phyloP scores from a whole-genome alignment of 139 green algal species.

The Trebouxia sp. region DNA sequence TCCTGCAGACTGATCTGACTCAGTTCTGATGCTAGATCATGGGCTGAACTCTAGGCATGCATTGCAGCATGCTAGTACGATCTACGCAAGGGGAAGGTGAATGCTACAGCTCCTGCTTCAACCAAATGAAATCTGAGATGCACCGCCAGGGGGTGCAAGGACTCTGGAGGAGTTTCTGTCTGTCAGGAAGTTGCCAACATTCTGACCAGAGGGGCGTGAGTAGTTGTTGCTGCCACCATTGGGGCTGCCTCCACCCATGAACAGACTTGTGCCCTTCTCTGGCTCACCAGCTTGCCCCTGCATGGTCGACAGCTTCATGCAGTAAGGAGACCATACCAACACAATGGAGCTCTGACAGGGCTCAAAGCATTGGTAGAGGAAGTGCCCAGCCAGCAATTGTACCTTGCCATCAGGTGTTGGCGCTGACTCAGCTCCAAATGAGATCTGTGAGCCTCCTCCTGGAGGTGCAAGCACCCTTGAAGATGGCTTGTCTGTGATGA shows the following conservation, averaged over 20 bases:
- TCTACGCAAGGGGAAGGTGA: too few relatives aligned
- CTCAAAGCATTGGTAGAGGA: too few relatives aligned
- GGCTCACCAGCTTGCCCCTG: constrained; percentile 1
- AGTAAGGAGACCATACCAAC: too few relatives aligned
- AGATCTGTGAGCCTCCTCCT: constrained; percentile 69
- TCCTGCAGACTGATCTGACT: too few relatives aligned
- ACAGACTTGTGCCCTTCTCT: constrained; percentile 21
- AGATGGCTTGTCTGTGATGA: constrained; percentile 77
- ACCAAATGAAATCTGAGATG: constrained; percentile 47
- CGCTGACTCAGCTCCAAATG: constrained; percentile 53
- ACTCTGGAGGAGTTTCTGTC: constrained; percentile 76
- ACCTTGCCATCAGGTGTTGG: neutral
- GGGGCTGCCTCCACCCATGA: constrained; percentile 18
- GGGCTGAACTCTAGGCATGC: too few relatives aligned
- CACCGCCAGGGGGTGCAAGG: constrained; percentile 73
- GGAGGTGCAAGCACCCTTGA: constrained; percentile 82
- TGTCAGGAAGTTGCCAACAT: constrained; percentile 86
- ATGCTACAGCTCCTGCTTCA: neutral
- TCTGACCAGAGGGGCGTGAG: constrained; percentile 66
- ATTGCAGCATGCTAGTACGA: too few relatives aligned
- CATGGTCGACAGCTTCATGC: too few relatives aligned
- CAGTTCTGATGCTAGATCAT: too few relatives aligned
- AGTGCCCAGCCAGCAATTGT: too few relatives aligned
- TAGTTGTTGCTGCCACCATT: constrained; percentile 74
- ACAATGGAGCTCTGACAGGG: too few relatives aligned